Percentiles rank a stretch among this genome's conserved stretches.
phyloP scores from a whole-genome alignment of 139 green algal species.

The Pseudopediastrum boryanum region DNA sequence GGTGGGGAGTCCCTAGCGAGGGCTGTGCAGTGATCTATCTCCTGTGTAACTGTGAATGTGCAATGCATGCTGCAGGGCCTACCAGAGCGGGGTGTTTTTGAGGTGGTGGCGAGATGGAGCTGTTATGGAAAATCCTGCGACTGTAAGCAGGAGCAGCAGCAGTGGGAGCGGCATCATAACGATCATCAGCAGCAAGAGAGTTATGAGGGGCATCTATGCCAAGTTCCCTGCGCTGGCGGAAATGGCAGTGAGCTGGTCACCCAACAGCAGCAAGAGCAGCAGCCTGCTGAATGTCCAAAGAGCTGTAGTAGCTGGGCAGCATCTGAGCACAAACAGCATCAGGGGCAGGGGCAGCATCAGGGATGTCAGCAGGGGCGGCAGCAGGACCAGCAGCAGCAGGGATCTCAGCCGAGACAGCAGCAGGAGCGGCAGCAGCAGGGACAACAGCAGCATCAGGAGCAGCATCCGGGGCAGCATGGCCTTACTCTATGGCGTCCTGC shows the following conservation, averaged over 20 bases:
- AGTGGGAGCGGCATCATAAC: not conserved
- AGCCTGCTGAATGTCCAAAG: not conserved
- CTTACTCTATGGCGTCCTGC: not conserved
- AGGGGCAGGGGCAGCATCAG: not conserved
- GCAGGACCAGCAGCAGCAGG: constrained; percentile 1
- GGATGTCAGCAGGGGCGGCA: not conserved
- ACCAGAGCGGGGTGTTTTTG: constrained; percentile 20
- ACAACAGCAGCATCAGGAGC: not conserved
- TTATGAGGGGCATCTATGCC: too few relatives aligned
- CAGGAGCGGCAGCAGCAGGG: not conserved
- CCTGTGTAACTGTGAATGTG: too few relatives aligned
- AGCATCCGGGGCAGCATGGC: not conserved
- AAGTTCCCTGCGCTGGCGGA: too few relatives aligned
- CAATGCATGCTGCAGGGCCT: constrained; percentile 21
- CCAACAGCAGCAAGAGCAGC: not conserved
- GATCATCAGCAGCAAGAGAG: not conserved
- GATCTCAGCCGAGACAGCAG: not conserved
- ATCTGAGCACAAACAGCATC: not conserved
- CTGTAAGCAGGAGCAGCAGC: not conserved
- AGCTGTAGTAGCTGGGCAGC: not conserved
- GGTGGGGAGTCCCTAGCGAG: too few relatives aligned
- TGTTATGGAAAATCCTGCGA: not conserved
- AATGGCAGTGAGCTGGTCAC: too few relatives aligned
- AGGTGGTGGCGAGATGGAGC: constrained; percentile 33
- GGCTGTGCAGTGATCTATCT: too few relatives aligned